Evolutionary conservation across 2,329 filamentous ascomycete species (phyloP).

Genomic region (Penicillium vulpinum): DNA sequence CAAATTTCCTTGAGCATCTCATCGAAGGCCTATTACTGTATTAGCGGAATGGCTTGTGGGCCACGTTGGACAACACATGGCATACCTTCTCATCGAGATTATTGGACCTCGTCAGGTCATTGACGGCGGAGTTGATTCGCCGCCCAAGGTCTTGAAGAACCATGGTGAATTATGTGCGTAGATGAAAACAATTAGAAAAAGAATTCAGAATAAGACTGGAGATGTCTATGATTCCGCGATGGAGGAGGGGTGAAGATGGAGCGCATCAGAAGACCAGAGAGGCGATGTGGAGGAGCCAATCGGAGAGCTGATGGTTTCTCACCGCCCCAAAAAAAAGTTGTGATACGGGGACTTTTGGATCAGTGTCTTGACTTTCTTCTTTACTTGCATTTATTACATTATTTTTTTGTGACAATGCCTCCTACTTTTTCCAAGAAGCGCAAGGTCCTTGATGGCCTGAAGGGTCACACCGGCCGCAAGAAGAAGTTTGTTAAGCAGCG

Average conservation of each 20-base stretch:
- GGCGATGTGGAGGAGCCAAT: conserved; percentile 38
- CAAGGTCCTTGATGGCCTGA: conserved; percentile 60
- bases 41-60: conserved; percentile 7
- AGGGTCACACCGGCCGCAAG: conserved; percentile 52
- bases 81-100: conserved; percentile 93
- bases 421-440: conserved; percentile 52
- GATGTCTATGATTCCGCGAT: conserved; percentile 1
- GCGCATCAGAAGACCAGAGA: conserved; percentile 23
- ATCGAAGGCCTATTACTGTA: conserved; percentile 74
- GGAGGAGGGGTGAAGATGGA: conserved; percentile 23
- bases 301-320: conserved; percentile 26
- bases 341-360: conserved; percentile 16
- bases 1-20: conserved; percentile 98
- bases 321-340: conserved; percentile 36
- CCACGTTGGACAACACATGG: conserved; percentile 6
- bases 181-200: conserved; percentile 9
- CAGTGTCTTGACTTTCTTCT: conserved; percentile 1
- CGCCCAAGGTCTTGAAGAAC: conserved; percentile 98
- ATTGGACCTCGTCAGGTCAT: conserved; percentile 84
- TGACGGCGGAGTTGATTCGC: conserved; percentile 96
- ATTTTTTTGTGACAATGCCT: conserved; percentile 36
- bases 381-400: conserved; percentile 10
- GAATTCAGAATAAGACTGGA: not conserved
- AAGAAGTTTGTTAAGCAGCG: conserved; percentile 63
- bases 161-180: conserved; percentile 58